A percentile compares a stretch with the other conserved stretches of the same genome.
Evolutionary conservation across 2,329 filamentous ascomycete genomes (phyloP).

Genomic region (Diaporthe citri): DNA sequence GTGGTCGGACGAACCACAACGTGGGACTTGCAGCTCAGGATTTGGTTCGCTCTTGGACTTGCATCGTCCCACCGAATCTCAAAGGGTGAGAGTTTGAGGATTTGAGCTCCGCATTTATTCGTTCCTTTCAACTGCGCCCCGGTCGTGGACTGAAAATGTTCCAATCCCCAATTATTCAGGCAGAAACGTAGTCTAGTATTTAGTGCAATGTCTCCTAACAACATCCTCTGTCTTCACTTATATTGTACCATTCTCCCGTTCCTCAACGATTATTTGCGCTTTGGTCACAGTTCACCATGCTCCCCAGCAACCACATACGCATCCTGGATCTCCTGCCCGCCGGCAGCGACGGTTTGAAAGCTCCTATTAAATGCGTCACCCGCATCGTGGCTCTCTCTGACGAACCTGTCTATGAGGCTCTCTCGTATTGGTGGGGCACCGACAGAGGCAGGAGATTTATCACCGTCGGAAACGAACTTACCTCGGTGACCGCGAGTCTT

Average conservation of each 20-base stretch:
- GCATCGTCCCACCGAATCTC: no score
- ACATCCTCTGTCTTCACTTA: not conserved
- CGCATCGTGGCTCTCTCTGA: not conserved
- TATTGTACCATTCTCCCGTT: not conserved
- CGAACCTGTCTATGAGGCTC: not conserved
- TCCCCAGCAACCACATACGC: not conserved
- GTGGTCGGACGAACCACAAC: no score
- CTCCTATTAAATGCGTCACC: not conserved
- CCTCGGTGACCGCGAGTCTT: not conserved
- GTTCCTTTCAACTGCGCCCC: no score
- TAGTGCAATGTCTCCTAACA: not conserved
- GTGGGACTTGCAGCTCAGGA: no score
- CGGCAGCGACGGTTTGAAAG: not conserved
- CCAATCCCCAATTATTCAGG: no score
- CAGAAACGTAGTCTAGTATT: no score
- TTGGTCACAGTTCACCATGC: not conserved
- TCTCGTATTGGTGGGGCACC: not conserved
- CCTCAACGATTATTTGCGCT: not conserved
- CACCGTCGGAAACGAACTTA: not conserved
- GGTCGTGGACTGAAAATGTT: no score
- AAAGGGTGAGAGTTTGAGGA: no score
- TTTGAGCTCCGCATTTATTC: no score
- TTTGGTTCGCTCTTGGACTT: no score
- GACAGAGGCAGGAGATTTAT: not conserved
- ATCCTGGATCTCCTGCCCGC: not conserved